Conservation (phyloP, 345 rosid genomes). For the Pistacia integerrima region DNA sequence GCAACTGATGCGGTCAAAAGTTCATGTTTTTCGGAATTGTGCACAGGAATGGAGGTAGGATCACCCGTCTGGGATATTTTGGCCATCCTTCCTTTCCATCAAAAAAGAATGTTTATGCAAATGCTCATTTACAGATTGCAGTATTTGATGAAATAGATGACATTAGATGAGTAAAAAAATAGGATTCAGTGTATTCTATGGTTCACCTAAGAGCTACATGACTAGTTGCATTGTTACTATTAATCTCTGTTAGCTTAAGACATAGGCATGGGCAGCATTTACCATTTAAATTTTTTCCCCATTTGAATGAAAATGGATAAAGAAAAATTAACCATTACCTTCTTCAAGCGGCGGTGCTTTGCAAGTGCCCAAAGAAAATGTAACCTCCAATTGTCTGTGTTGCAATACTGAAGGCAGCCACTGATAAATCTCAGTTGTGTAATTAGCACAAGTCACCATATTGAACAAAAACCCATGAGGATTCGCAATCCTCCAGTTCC, state of each 20-base stretch:
- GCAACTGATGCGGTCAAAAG: not conserved
- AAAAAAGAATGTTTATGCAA: slow-evolving; percentile 25
- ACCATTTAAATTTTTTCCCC: too few relatives aligned
- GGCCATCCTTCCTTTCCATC: slow-evolving; percentile 59
- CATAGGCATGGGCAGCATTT: too few relatives aligned
- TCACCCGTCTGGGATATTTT: slow-evolving; percentile 47
- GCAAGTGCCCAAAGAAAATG: slow-evolving; percentile 57
- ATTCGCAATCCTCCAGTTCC: slow-evolving; percentile 52
- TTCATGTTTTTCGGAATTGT: not conserved
- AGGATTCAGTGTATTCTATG: too few relatives aligned
- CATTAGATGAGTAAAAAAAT: too few relatives aligned
- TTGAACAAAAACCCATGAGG: slow-evolving; percentile 51
- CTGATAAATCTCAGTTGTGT: slow-evolving; percentile 62
- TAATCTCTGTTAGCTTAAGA: too few relatives aligned
- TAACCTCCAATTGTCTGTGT: slow-evolving; percentile 57
- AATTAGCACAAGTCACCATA: slow-evolving; percentile 52
- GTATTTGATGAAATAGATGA: too few relatives aligned
- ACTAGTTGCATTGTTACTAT: too few relatives aligned
- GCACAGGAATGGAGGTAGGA: slow-evolving; percentile 51
- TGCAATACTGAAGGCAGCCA: slow-evolving; percentile 60
- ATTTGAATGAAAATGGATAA: too few relatives aligned
- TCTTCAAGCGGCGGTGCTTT: slow-evolving; percentile 54
- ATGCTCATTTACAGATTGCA: too few relatives aligned
- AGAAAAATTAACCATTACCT: slow-evolving; percentile 30
- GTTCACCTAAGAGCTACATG: too few relatives aligned